Evolutionary conservation across 176 grass and related monocot genomes (phyloP), one percentile per base, ranked within the genome.

Genomic region (Leersia perrieri): DNA sequence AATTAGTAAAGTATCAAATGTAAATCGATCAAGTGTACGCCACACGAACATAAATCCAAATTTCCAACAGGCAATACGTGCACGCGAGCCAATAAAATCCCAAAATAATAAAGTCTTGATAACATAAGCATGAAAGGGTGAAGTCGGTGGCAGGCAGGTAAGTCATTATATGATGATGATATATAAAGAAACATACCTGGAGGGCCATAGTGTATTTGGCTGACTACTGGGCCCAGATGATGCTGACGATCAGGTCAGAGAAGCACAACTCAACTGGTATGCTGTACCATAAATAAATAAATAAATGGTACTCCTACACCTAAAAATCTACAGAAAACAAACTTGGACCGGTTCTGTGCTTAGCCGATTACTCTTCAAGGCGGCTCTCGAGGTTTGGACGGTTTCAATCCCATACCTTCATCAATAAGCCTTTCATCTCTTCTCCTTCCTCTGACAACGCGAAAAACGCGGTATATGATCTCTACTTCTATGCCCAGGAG

Each of bases 221-320:
- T 80, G 87, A 89, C 53, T 39, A 64, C 32, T 76, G 63, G 67
- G 85, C 20, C 76, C 62, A 51, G 36, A 63, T 29, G 70, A 84
- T 1, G 39, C 20, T 76, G 32, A 62, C 18, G 70, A 6, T 15
- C 34, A 23, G 53, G 42, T 41, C 82, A 71, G 34, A 76, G 33
- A 84, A 89, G 57, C 25, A 82, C 57, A 70, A 4, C 58, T 65
- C 53, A 65, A 65, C 33, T 28, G 73, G 55, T 64, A 68, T 36
- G n/a, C 22, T 13, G 49, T 11, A 39, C 14, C 18, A 73, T 9
- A 44, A 60, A 78, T 30, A 67, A 68, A 51, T 3, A 15, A 33
- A 53, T 4, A 55, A 55, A 73, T 14, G 31, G 18, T n/a, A n/a
- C n/a, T n/a, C n/a, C 7, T 30, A 11, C 4, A 55, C 7, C 3